Evolutionary conservation across 257 asterid genomes (phyloP).

Genomic region (Solanum chilense): DNA sequence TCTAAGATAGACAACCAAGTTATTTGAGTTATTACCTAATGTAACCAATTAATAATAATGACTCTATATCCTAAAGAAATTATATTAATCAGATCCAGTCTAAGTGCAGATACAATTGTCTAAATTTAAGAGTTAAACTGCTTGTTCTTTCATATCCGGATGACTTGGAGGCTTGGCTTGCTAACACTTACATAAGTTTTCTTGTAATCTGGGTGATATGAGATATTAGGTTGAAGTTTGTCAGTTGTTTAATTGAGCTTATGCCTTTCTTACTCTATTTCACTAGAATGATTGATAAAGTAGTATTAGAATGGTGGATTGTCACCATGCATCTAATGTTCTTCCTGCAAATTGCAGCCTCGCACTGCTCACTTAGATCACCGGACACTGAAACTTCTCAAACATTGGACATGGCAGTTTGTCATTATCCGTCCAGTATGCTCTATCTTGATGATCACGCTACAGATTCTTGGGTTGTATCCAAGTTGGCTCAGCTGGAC

Average conservation of each 20-base stretch:
- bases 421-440: constrained; percentile 75
- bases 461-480: constrained; percentile 60
- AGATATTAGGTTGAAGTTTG: neutral
- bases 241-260: neutral
- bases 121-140: neutral
- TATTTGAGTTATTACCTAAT: neutral
- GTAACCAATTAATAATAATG: neutral
- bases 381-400: constrained; percentile 47
- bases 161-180: neutral
- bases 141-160: neutral
- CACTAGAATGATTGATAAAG: neutral
- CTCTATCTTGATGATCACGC: constrained; percentile 54
- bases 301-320: neutral
- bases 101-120: neutral
- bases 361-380: constrained; percentile 54
- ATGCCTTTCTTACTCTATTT: neutral
- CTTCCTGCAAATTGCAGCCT: constrained; percentile 43
- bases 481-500: constrained; percentile 87
- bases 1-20: neutral
- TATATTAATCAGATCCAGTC: neutral
- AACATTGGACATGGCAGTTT: constrained; percentile 91
- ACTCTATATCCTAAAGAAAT: neutral
- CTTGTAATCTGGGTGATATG: neutral
- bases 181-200: neutral
- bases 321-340: neutral